These are phyloP conservation scores for Cardamine resedifolia DNA, from an alignment of 345 rosid species.

Conservation along the genomic window DNA sequence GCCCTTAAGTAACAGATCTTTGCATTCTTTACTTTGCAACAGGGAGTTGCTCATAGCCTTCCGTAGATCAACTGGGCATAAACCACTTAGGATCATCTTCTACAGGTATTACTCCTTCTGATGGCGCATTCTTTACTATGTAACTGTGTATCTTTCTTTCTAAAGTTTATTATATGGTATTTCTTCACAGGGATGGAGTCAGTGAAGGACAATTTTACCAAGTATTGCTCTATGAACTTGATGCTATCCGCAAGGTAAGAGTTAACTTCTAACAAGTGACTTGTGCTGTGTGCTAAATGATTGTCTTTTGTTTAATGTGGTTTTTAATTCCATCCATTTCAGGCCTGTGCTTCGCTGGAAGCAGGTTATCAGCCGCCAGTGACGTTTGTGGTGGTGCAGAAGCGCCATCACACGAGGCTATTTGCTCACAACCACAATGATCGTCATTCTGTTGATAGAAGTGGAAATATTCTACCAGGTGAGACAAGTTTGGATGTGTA, in stretches of 20 bases:
- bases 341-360: slow-evolving; percentile 97
- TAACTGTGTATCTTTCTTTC: background rate
- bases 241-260: slow-evolving; percentile 92
- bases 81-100: slow-evolving; percentile 91
- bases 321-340: background rate
- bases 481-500: background rate
- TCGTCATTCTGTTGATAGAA: slow-evolving; percentile 70
- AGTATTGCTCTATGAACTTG: slow-evolving; percentile 87
- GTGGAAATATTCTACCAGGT: slow-evolving; percentile 98
- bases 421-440: slow-evolving; percentile 83
- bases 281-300: background rate
- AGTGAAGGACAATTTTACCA: slow-evolving; percentile 99
- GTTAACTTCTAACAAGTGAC: background rate
- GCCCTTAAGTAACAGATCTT: background rate
- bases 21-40: slow-evolving; percentile 5
- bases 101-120: slow-evolving; percentile 55
- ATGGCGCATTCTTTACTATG: background rate
- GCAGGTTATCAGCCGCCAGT: slow-evolving; percentile 99
- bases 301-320: background rate
- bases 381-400: slow-evolving; percentile 98
- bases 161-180: background rate
- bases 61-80: slow-evolving; percentile 91
- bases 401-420: slow-evolving; percentile 97
- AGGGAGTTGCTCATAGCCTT: slow-evolving; percentile 97
- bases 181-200: slow-evolving; percentile 77